Evolutionary conservation across 768 basidiomycete species (phyloP).

Genomic region (Lepiota subincarnata): DNA sequence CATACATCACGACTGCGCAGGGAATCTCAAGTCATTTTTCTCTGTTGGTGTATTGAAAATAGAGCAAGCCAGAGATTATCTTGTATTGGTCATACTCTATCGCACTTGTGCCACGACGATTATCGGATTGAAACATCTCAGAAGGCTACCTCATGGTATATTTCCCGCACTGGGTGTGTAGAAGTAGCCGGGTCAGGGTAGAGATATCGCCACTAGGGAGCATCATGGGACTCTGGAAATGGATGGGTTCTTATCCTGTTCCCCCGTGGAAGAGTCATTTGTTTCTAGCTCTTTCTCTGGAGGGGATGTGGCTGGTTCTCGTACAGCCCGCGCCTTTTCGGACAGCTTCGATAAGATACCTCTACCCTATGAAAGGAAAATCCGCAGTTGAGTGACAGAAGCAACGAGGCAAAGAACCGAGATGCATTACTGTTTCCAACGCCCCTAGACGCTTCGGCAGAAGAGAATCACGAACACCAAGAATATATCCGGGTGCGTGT

Average conservation of each 20-base stretch:
- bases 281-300: not conserved
- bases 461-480: not conserved
- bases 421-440: constrained; percentile 5
- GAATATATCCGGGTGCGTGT: not conserved
- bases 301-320: not conserved
- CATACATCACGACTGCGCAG: no score
- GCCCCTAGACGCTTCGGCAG: not conserved
- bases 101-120: no score
- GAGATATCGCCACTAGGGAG: not conserved
- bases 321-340: not conserved
- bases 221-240: not conserved
- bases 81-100: no score
- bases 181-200: no score
- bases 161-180: no score
- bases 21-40: no score
- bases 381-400: not conserved
- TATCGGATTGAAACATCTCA: no score
- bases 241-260: not conserved
- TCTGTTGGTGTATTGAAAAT: no score
- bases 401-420: constrained; percentile 1
- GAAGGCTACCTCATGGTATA: no score
- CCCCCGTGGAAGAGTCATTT: no score
- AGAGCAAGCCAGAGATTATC: no score
- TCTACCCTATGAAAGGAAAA: not conserved
- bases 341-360: not conserved